Base-by-base conservation (phyloP, 371 early-diverging fungal species). In the Actinomucor elegans region DNA sequence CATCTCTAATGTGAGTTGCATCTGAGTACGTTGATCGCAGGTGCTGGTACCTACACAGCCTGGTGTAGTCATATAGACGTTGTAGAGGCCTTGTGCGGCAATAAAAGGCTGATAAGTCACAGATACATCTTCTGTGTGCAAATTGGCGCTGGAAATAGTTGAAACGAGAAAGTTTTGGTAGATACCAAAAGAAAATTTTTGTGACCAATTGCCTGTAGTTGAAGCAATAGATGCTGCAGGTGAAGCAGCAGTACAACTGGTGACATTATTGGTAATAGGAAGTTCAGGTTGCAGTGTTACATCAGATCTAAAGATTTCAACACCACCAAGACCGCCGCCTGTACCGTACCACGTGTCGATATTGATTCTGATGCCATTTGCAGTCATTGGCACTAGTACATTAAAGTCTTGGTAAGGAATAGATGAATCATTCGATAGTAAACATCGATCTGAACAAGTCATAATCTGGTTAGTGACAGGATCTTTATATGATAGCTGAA, bases 281-380 rank as follows among this genome's bases (percentile, higher is more conserved):
- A 66, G 50, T 10, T 61, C 66, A 0, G 82, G 78, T 20, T 76
- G 72, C 2, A 80, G 67, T 33, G 77, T 63, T 12, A 74, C 67
- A 63, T 84, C 84, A 45, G 81, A 70, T 47, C 85, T 85, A 47
- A 75, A 91, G 7, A 92, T 68, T 47, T 85, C 75, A 29, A 92
- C 73, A 34, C 76, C 71, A 37, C 78, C 75, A 9, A 92, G 73
- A 4, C 92, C 92, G 44, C 89, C 91, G n/a, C 89, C 86, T 28
- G 51, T 48, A 10, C 92, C 91, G 45, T 84, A 86, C 87, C 84
- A 92, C 7, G 83, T 72, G 29, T 77, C 66, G 46, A 92, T 77
- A 49, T 85, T 77, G 50, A 92, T 73, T 42, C 81, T 75, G 17
- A 86, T 59, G 5, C 82, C 92, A 11, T 36, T 60, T 4, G 75